Conservation (phyloP, 192 early-diverging fungal species). For the Entomortierella chlamydospora region DNA sequence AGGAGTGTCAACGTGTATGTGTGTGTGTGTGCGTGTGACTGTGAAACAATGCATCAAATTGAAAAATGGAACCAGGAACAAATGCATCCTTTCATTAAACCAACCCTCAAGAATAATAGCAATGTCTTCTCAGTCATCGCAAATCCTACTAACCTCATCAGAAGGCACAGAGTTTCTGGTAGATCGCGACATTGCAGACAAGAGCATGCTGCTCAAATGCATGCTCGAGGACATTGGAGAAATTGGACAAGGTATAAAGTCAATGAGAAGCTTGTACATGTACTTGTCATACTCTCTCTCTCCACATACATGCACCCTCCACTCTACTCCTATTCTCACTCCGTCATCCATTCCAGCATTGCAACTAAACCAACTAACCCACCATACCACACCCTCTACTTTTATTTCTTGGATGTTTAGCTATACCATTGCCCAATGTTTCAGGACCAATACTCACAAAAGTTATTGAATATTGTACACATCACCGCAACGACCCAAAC, state of each 20-base stretch:
- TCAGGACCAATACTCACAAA: constrained; percentile 87
- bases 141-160: constrained; percentile 58
- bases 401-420: too few species aligned
- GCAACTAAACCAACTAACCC: too few species aligned
- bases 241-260: constrained; percentile 54
- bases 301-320: background rate
- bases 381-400: too few species aligned
- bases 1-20: too few species aligned
- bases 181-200: constrained; percentile 72
- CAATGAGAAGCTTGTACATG: background rate
- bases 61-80: too few species aligned
- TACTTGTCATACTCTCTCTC: too few species aligned
- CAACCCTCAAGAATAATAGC: background rate
- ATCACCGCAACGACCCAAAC: constrained; percentile 76
- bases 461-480: constrained; percentile 90
- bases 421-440: constrained; percentile 92
- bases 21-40: too few species aligned
- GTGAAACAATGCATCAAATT: too few species aligned
- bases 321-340: background rate
- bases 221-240: constrained; percentile 86
- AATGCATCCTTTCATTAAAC: too few species aligned
- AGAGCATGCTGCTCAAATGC: constrained; percentile 78
- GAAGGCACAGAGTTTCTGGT: constrained; percentile 68
- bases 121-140: constrained; percentile 18
- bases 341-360: background rate